These are phyloP conservation scores for Chenopodium album DNA, from an alignment of 148 eudicot species.

Conservation along the genomic window DNA sequence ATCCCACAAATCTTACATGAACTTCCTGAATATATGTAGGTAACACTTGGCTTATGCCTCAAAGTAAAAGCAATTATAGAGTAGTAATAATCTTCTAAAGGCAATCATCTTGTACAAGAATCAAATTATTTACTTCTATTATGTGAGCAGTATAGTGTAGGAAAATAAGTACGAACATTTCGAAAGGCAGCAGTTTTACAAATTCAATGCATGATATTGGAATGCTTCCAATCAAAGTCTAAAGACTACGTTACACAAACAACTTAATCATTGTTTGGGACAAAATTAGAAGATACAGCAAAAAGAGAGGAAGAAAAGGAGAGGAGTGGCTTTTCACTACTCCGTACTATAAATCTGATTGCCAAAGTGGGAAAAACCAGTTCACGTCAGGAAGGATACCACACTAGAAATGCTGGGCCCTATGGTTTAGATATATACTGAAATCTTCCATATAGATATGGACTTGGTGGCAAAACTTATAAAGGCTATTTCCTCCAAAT, in stretches of 20 bases:
- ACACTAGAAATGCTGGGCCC: neutral
- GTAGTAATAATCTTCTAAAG: neutral
- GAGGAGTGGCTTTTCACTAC: neutral
- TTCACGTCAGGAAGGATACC: neutral
- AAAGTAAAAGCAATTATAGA: neutral
- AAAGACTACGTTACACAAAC: neutral
- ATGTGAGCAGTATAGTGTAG: neutral
- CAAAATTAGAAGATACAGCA: neutral
- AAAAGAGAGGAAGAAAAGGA: neutral
- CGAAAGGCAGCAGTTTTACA: too few relatives aligned
- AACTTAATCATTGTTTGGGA: neutral
- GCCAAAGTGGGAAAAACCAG: neutral
- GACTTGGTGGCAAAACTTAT: neutral
- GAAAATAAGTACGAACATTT: neutral
- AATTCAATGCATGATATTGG: neutral
- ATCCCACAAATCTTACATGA: constrained; percentile 78
- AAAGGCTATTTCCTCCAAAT: neutral
- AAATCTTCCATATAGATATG: neutral
- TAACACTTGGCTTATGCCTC: neutral
- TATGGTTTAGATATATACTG: neutral
- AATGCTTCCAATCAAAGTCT: neutral
- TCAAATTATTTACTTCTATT: too few relatives aligned
- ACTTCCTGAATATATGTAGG: constrained; percentile 59
- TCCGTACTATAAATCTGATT: neutral
- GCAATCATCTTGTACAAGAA: neutral